A percentile compares a stretch with the other conserved stretches of the same genome.
phyloP scores from a whole-genome alignment of 225 moss, liverwort and hornwort species.

The Sphagnum contortum region DNA sequence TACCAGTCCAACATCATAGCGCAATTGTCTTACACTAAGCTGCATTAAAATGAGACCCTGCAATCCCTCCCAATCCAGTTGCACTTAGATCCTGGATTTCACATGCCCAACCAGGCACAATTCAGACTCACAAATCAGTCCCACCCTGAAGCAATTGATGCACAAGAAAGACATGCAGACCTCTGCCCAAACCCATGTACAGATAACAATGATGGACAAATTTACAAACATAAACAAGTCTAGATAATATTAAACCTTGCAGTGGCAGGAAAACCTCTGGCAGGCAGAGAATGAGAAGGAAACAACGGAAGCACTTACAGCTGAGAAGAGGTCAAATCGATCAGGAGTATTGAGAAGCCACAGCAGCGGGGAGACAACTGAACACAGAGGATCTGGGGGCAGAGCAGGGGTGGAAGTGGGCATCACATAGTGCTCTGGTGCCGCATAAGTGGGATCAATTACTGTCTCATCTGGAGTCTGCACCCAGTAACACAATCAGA shows the following conservation, averaged over 20 bases:
- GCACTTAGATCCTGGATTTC: too few relatives aligned
- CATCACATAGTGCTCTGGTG: slow-evolving; percentile 97
- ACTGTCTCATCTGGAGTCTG: slow-evolving; percentile 90
- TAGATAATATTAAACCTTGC: too few relatives aligned
- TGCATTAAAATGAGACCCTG: slow-evolving; percentile 91
- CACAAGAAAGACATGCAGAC: too few relatives aligned
- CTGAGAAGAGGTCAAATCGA: slow-evolving; percentile 90
- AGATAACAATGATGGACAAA: too few relatives aligned
- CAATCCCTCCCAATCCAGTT: slow-evolving; percentile 4
- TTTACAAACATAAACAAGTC: too few relatives aligned
- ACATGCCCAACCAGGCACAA: too few relatives aligned
- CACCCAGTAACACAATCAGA: neutral
- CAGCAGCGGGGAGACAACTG: slow-evolving; percentile 73
- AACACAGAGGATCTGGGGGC: slow-evolving; percentile 91
- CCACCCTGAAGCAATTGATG: too few relatives aligned
- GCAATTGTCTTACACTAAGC: slow-evolving; percentile 72
- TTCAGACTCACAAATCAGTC: too few relatives aligned
- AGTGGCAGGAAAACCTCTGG: too few relatives aligned
- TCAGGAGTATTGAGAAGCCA: slow-evolving; percentile 93
- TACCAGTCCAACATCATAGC: slow-evolving; percentile 77
- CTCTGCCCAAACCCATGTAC: too few relatives aligned
- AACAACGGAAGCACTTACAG: slow-evolving; percentile 30
- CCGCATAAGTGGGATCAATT: slow-evolving; percentile 87
- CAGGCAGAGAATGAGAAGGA: neutral
- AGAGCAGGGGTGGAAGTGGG: slow-evolving; percentile 71